These are phyloP conservation scores for Microcyclosporella mali DNA, from an alignment of 2,329 filamentous ascomycete genomes.

Conservation along the genomic window DNA sequence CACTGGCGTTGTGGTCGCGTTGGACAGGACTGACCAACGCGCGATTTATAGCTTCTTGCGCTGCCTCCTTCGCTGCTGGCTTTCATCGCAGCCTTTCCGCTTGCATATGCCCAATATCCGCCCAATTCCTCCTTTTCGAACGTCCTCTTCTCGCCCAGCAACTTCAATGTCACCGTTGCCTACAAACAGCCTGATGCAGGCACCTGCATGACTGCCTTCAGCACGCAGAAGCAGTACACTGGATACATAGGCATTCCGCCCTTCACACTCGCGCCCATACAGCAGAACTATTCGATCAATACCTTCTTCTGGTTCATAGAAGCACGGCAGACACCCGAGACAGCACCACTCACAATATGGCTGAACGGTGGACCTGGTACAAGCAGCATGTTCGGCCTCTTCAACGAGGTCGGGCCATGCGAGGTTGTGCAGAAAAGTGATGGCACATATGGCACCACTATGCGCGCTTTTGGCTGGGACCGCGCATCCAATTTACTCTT, in stretches of 20 bases:
- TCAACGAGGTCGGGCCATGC: conserved; percentile 51
- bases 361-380: conserved; percentile 62
- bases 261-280: conserved; percentile 39
- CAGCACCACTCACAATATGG: conserved; percentile 55
- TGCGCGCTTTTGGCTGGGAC: conserved; percentile 62
- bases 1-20: too few relatives aligned
- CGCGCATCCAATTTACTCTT: conserved; percentile 54
- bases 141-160: conserved; percentile 56
- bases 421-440: conserved; percentile 39
- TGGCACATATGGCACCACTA: conserved; percentile 35
- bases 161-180: conserved; percentile 58
- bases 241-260: conserved; percentile 60
- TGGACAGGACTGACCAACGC: not conserved
- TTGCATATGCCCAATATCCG: conserved; percentile 34
- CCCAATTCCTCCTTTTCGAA: conserved; percentile 40
- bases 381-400: conserved; percentile 60
- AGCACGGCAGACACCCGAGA: conserved; percentile 42
- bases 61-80: conserved; percentile 25
- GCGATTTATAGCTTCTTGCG: conserved; percentile 10
- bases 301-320: conserved; percentile 63
- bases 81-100: conserved; percentile 17
- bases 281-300: conserved; percentile 54
- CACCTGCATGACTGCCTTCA: conserved; percentile 60
- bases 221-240: conserved; percentile 61
- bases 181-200: conserved; percentile 58